A percentile compares a stretch with the other conserved stretches of the same genome.
Conservation (phyloP, 106 monocot species). For the Hemerocallis citrina region DNA sequence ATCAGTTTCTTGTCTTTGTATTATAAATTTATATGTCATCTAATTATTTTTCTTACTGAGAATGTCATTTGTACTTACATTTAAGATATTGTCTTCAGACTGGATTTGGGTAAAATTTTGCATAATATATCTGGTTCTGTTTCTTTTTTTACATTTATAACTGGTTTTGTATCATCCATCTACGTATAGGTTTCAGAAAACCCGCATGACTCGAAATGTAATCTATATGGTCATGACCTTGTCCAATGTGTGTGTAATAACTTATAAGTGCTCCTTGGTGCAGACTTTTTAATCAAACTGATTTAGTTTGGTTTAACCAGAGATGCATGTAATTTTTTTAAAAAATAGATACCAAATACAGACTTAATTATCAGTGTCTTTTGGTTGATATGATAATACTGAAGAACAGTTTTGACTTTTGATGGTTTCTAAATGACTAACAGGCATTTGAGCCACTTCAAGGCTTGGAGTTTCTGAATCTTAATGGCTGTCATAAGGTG, state of each 20-base stretch:
- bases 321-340: not conserved
- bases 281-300: not conserved
- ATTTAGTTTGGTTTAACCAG: not conserved
- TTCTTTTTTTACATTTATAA: no score
- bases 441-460: slow-evolving; percentile 38
- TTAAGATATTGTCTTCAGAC: no score
- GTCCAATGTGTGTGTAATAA: not conserved
- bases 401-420: not conserved
- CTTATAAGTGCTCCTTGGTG: not conserved
- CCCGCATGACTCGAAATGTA: no score
- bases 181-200: no score
- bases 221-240: not conserved
- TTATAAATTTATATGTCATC: no score
- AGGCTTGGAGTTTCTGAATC: slow-evolving; percentile 51
- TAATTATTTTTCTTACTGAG: no score
- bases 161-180: no score
- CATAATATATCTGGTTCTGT: no score
- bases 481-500: slow-evolving; percentile 89
- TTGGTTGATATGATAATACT: no score
- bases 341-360: not conserved
- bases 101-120: no score
- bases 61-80: no score
- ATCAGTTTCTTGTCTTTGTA: no score
- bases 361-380: not conserved
- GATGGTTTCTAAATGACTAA: not conserved